Evolutionary conservation across 208 protist genomes (phyloP).

Genomic region (Phytomonas francai): DNA sequence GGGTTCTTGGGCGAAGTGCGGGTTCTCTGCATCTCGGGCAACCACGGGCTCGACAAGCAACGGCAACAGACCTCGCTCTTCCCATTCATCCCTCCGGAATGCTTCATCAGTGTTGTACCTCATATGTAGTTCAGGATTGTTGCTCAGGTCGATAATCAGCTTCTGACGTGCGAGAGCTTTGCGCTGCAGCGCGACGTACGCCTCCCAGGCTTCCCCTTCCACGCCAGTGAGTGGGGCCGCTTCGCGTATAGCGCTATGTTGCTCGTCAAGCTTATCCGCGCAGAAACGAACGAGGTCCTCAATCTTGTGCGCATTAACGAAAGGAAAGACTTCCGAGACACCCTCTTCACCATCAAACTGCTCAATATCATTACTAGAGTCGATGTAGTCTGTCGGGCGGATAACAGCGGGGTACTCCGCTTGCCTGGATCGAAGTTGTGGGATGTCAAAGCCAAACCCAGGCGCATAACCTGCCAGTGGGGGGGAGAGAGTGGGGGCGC

Average conservation of each 20-base stretch:
- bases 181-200: constrained; percentile 71
- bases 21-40: constrained; percentile 21
- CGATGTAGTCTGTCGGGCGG: constrained; percentile 46
- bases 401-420: constrained; percentile 59
- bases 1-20: constrained; percentile 74
- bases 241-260: constrained; percentile 58
- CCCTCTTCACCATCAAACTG: constrained; percentile 5
- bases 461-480: constrained; percentile 76
- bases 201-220: constrained; percentile 79
- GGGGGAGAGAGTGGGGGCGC: constrained; percentile 69
- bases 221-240: constrained; percentile 67
- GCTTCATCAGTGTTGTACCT: constrained; percentile 40
- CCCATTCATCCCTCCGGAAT: constrained; percentile 48
- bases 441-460: constrained; percentile 78
- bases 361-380: constrained; percentile 10
- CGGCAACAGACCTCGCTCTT: constrained; percentile 46
- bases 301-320: constrained; percentile 45
- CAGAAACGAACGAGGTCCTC: constrained; percentile 43
- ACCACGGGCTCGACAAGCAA: constrained; percentile 35
- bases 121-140: constrained; percentile 45
- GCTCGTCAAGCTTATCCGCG: constrained; percentile 29
- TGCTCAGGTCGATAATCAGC: constrained; percentile 75
- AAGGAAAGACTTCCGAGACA: constrained; percentile 38
- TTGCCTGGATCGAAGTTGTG: constrained; percentile 70
- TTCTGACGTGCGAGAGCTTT: constrained; percentile 74